Base-by-base conservation (phyloP, 805 yeast species). In the Yarrowia alimentaria region DNA sequence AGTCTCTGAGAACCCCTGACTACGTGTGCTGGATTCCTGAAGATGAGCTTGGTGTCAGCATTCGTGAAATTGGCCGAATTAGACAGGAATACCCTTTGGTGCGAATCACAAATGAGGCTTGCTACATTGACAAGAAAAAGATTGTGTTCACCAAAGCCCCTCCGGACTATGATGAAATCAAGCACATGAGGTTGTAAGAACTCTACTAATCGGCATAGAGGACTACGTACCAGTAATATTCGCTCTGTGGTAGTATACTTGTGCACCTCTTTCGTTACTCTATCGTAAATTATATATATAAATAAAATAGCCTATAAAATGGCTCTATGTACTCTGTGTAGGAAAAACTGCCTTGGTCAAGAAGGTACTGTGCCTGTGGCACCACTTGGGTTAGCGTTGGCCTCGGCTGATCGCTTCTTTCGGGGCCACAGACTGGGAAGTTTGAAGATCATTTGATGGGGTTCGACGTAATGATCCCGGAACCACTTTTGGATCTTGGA, bases 401-500 rank as follows among this genome's bases (percentile, higher is more conserved):
- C 26, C 8, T 25, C 12, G 3, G 49, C 20, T 10, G 48, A 21
- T 5, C 35, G 14, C 19, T 59, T 59, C 21, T 55, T 48, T 29
- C 62, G 31, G 3, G 95, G 94, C 96, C 96, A 89, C 62, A 90
- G 68, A 43, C 87, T 82, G 2, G 98, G 99, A 22, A 93, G 67
- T 59, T 76, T 76, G 21, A 93, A 80, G 35, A 86, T 83, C 64
- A 89, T 96, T 60, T 83, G 90, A 57, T 94, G 74, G 1, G 99
- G 99, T 57, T 88, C 95, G 8, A 93, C 93, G 62, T 96, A 88
- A 55, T 96, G 73, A 59, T 90, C 97, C 13, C 82, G 80, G 62
- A 93, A 90, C 95, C 96, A 89, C 52, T 81, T 81, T 56, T 93
- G 76, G 28, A 93, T 74, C 55, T 83, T 83, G 53, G 79, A 79